Base-by-base conservation (phyloP, 2,329 filamentous ascomycete genomes). In the Verticillium albo-atrum region DNA sequence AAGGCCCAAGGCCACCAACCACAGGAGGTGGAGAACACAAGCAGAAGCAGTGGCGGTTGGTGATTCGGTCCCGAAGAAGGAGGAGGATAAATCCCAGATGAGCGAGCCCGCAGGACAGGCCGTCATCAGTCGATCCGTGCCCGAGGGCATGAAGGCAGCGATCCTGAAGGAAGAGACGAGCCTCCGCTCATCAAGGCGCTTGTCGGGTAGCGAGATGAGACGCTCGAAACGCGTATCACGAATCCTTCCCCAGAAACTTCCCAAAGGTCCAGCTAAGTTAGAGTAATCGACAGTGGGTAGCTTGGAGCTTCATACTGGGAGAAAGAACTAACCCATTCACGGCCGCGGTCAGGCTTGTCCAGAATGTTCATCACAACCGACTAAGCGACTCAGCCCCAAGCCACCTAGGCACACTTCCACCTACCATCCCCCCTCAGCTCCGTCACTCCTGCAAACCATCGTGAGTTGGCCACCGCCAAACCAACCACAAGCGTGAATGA, bases 371-470 rank as follows among this genome's bases (percentile, higher is more conserved):
- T 12, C 34, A 37, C 9, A 7, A n/a, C n/a, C 34, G 23, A 27
- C 54, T 37, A 47, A 47, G 34, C 54, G 54, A 37, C 54, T 56
- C 54, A 56, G 54, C 54, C 35, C 34, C 54, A 56, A 56, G 54
- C 54, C 54, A 56, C 54, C 26, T 42, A 47, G 25, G 42, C 42
- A n/a, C 20, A 23, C 42, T 47, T 12, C 42, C 20, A 47, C n/a
- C 23, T 47, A 47, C 42, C n/a, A 9, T 20, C 20, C 30, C n/a
- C 42, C 9, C 42, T 47, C 42, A 47, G 42, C 42, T 47, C n/a
- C 42, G 42, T 47, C 42, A 47, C 42, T 10, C 14, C 42, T 47
- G n/a, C 42, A 47, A 47, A 47, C 9, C 42, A 47, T 47, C 20
- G n/a, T 47, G 42, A 47, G 42, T 23, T 23, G 42, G 42, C 42